Percentiles rank a stretch among this genome's conserved stretches.
Conservation (phyloP, 305 asterid genomes). For the Fraxinus latifolia region DNA sequence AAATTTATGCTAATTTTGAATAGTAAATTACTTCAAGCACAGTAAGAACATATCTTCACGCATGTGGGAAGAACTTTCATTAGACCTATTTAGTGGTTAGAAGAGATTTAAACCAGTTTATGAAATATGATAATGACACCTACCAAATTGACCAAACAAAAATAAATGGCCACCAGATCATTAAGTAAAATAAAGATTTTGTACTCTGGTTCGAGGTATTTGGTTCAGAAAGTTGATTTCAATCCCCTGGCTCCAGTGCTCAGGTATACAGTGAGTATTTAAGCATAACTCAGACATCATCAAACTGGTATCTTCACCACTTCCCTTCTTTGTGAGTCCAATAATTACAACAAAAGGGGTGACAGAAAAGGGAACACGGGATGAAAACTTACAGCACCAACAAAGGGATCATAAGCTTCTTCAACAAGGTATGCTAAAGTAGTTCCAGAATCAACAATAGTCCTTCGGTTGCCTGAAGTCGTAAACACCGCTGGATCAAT, state of each 20-base stretch:
- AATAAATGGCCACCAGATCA: background rate
- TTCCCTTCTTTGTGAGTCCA: background rate
- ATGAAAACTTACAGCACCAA: constrained; percentile 68
- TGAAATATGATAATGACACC: constrained; percentile 6
- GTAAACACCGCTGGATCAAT: constrained; percentile 77
- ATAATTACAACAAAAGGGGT: constrained; percentile 16
- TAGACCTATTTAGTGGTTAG: background rate
- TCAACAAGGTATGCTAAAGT: constrained; percentile 84
- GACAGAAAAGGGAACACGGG: constrained; percentile 11
- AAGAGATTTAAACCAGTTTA: constrained; percentile 11
- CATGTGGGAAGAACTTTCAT: background rate
- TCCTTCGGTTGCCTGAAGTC: constrained; percentile 75
- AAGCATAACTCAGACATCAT: background rate
- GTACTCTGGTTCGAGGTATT: background rate
- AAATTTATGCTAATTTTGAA: constrained; percentile 18
- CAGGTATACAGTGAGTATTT: background rate
- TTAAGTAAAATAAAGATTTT: background rate
- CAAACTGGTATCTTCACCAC: background rate
- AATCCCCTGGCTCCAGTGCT: background rate
- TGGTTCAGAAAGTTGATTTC: background rate
- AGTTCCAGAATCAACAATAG: constrained; percentile 93
- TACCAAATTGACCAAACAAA: background rate
- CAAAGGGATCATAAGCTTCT: constrained; percentile 86
- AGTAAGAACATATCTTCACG: background rate
- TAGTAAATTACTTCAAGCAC: background rate